Conservation (phyloP, 2,329 filamentous ascomycete species). For the Boeremia lycopersici region DNA sequence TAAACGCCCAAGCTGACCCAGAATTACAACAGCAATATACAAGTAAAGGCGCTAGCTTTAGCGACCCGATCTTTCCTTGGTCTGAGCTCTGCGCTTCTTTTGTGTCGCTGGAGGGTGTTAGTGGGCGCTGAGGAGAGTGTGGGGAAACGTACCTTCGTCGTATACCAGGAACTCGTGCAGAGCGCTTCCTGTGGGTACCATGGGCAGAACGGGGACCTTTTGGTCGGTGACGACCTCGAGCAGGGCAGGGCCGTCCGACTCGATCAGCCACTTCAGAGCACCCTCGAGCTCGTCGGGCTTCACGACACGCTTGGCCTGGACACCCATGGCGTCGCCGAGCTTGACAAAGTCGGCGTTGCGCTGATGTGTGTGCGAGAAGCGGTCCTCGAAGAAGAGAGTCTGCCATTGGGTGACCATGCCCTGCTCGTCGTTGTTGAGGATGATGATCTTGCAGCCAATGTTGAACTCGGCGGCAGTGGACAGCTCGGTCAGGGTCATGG, state of each 20-base stretch:
- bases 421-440: conserved; percentile 97
- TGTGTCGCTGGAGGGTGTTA: conserved; percentile 24
- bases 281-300: conserved; percentile 80
- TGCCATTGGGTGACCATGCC: conserved; percentile 99
- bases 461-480: conserved; percentile 93
- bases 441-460: conserved; percentile 92
- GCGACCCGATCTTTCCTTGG: conserved; percentile 36
- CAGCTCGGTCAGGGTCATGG: conserved; percentile 97
- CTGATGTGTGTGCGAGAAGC: conserved; percentile 92
- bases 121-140: background rate
- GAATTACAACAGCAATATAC: conserved; percentile 27
- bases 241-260: conserved; percentile 84
- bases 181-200: conserved; percentile 87
- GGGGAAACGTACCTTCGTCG: conserved; percentile 69
- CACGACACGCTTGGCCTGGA: conserved; percentile 73
- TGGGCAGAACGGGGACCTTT: conserved; percentile 92
- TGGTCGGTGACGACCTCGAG: conserved; percentile 90
- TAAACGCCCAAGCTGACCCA: conserved; percentile 28
- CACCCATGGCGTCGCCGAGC: conserved; percentile 86
- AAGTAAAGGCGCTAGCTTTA: conserved; percentile 14
- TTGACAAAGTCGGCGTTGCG: conserved; percentile 96
- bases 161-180: conserved; percentile 94
- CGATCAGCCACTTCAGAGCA: conserved; percentile 83
- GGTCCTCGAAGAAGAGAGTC: conserved; percentile 94
- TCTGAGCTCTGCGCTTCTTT: conserved; percentile 40